Conservation (phyloP, 345 rosid genomes). For the Gynandropsis gynandra region DNA sequence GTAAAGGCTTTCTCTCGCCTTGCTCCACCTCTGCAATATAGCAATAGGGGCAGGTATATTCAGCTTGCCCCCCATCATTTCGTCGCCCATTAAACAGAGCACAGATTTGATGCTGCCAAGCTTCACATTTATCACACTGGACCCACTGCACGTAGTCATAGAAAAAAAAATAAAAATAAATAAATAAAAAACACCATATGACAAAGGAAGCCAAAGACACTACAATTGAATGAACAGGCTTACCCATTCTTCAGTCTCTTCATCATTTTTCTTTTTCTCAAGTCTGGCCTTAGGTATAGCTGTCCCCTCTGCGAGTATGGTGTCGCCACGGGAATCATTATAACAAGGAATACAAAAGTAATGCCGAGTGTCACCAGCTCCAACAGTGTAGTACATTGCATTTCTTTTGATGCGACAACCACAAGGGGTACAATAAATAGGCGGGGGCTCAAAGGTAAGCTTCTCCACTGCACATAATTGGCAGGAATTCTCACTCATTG, state of each 20-base stretch:
- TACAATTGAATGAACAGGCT: conserved; percentile 16
- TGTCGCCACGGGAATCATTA: conserved; percentile 92
- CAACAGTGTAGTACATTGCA: conserved; percentile 90
- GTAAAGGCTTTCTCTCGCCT: conserved; percentile 89
- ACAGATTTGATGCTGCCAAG: conserved; percentile 99
- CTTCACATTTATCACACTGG: conserved; percentile 99
- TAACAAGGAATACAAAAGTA: conserved; percentile 94
- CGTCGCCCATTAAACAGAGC: conserved; percentile 95
- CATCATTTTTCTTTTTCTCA: conserved; percentile 97
- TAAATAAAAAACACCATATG: conserved; percentile 16
- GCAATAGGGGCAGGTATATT: conserved; percentile 98
- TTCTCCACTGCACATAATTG: conserved; percentile 98
- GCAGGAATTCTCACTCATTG: conserved; percentile 98
- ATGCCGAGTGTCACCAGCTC: conserved; percentile 83
- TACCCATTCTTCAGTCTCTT: conserved; percentile 99
- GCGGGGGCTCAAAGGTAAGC: conserved; percentile 98
- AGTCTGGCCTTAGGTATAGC: conserved; percentile 59
- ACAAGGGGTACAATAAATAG: conserved; percentile 88
- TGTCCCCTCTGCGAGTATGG: conserved; percentile 63
- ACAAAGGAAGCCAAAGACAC: conserved; percentile 8
- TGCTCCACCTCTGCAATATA: conserved; percentile 78
- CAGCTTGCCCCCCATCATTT: conserved; percentile 99
- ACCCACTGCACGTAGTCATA: conserved; percentile 71
- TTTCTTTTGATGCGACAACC: conserved; percentile 98
- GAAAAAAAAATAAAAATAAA: conserved; percentile 14